A percentile compares a stretch with the other conserved stretches of the same genome.
phyloP scores from a whole-genome alignment of 805 yeast genomes.

The Candida insectalens region DNA sequence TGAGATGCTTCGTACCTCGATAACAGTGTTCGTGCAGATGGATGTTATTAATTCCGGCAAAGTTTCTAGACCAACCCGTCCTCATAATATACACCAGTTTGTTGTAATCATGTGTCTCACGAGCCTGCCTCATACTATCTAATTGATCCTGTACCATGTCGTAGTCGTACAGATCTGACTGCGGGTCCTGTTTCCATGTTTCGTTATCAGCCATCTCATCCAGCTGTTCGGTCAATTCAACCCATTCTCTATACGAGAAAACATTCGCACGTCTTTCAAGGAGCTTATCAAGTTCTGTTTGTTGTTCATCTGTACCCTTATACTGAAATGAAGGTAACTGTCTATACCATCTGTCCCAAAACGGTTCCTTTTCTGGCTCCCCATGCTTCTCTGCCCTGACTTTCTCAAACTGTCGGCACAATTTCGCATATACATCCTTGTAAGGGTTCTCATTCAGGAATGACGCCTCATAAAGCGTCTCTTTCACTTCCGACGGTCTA shows the following conservation, averaged over 20 bases:
- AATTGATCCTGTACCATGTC: conserved; percentile 45
- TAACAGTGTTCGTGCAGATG: conserved; percentile 68
- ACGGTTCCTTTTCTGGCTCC: no score
- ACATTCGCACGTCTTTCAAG: conserved; percentile 32
- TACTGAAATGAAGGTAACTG: no score
- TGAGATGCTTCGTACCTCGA: conserved; percentile 76
- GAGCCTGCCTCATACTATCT: conserved; percentile 46
- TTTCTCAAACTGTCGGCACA: not conserved
- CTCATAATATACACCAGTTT: conserved; percentile 64
- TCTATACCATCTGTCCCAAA: no score
- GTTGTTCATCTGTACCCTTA: conserved; percentile 3
- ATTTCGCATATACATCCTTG: conserved; percentile 1
- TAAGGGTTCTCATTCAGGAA: conserved; percentile 17
- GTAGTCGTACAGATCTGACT: conserved; percentile 67
- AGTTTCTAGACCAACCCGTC: conserved; percentile 75
- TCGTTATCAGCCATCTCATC: conserved; percentile 59
- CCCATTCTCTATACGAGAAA: conserved; percentile 51
- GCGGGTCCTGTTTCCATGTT: conserved; percentile 59
- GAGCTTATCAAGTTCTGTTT: conserved; percentile 1
- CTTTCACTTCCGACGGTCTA: conserved; percentile 7
- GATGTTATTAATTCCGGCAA: conserved; percentile 81
- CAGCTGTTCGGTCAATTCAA: conserved; percentile 45
- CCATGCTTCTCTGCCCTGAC: no score
- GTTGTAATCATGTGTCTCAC: conserved; percentile 47
- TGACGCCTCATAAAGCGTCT: conserved; percentile 12